These are phyloP conservation scores for Anisodus tanguticus DNA, from an alignment of 257 asterid species.

Conservation along the genomic window DNA sequence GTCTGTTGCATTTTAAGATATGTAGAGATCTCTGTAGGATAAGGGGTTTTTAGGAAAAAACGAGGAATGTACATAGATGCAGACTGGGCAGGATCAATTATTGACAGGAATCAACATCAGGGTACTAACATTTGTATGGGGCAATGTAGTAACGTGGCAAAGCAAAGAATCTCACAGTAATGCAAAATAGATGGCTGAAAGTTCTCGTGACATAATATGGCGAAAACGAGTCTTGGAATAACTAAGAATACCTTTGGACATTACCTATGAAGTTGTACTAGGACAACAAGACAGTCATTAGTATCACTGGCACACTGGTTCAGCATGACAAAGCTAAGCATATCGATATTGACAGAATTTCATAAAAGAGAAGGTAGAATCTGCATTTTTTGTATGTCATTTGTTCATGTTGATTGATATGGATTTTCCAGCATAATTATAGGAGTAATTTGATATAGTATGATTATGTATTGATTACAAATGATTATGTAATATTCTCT, in stretches of 20 bases:
- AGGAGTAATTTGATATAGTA: too few relatives aligned
- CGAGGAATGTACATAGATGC: neutral
- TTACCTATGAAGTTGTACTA: neutral
- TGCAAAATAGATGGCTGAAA: neutral
- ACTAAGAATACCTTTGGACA: neutral
- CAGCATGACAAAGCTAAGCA: slow-evolving; percentile 5
- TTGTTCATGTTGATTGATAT: neutral
- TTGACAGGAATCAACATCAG: neutral
- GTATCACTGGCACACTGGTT: neutral
- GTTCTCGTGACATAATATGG: neutral
- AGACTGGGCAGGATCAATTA: neutral
- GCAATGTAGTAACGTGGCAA: neutral
- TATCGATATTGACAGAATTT: neutral
- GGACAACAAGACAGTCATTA: slow-evolving; percentile 11
- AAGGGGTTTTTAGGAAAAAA: neutral
- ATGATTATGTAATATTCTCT: too few relatives aligned
- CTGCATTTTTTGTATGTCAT: neutral
- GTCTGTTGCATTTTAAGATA: neutral
- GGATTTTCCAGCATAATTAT: too few relatives aligned
- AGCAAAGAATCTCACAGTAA: neutral
- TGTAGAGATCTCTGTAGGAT: neutral
- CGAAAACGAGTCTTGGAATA: neutral
- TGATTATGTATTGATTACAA: too few relatives aligned
- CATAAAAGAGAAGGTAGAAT: neutral
- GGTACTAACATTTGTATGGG: slow-evolving; percentile 3